These are phyloP conservation scores for Phaeosphaeria sp. DNA, from an alignment of 2,329 filamentous ascomycete species.

Conservation along the genomic window DNA sequence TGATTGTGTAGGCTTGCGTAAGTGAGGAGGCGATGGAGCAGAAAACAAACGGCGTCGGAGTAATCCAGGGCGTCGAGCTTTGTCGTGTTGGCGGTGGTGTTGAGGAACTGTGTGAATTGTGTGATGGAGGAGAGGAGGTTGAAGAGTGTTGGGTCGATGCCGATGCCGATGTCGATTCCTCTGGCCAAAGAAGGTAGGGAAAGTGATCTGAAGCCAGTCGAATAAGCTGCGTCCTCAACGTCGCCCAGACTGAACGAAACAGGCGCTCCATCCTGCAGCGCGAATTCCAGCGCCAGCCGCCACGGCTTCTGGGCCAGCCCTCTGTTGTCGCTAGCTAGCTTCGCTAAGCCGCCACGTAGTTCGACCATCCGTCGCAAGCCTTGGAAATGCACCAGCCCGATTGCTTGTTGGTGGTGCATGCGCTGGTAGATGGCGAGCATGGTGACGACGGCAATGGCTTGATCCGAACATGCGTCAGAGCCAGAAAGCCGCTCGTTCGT, in stretches of 20 bases:
- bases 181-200: too few species aligned
- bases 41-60: constrained; percentile 6
- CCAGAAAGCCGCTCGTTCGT: constrained; percentile 6
- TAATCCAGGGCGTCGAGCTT: constrained; percentile 9
- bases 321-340: constrained; percentile 8
- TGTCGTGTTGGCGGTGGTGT: constrained; percentile 1
- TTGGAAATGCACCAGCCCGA: constrained; percentile 11
- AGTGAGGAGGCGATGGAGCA: constrained; percentile 3
- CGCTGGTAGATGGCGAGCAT: constrained; percentile 12
- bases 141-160: background rate
- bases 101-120: constrained; percentile 1
- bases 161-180: too few species aligned
- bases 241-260: constrained; percentile 4
- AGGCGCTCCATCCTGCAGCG: constrained; percentile 6
- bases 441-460: constrained; percentile 16
- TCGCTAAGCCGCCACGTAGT: constrained; percentile 10
- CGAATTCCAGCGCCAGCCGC: constrained; percentile 15
- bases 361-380: constrained; percentile 12
- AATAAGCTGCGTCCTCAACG: background rate
- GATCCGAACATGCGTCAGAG: constrained; percentile 4
- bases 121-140: background rate
- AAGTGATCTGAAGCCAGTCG: background rate
- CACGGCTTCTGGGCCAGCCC: constrained; percentile 14
- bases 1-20: constrained; percentile 1
- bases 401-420: constrained; percentile 8